Evolutionary conservation across 306 rosid genomes (phyloP), one percentile per base, ranked within the genome.

Genomic region (Gastrolobium villosum): DNA sequence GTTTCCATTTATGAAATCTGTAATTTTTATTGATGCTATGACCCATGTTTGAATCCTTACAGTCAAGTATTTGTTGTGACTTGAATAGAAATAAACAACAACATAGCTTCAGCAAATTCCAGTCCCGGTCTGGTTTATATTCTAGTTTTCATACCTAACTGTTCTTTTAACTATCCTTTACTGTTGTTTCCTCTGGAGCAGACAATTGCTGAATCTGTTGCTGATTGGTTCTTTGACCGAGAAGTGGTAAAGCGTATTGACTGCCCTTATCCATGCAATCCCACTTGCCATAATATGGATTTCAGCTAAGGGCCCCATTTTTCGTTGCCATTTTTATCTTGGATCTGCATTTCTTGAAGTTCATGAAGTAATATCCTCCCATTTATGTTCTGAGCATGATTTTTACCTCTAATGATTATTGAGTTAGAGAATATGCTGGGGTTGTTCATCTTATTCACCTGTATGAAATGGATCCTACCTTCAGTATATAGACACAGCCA

Each of bases 171-270:
- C 74, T 57, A 73, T 40, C 55, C 59, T 79, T 55, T 26, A 62
- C 31, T 76, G 49, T 61, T 76, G 60, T 72, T 70, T 71, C 37
- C 71, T 48, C 67, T 76, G 86, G 79, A 80, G 43, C 87, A 95
- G 99, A 92, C 98, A 52, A 91, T 93, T 83, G 98, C 97, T 54
- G 97, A 89, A 80, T 88, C 97, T 73, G 94, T 91, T 48, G 96
- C 89, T 43, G 94, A 88, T 83, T 95, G 99, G 98, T 95, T 82
- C 86, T 91, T 95, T 81, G 48, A 81, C 57, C 84, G 86, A 46
- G 72, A 79, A 62, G 80, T 41, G 30, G 75, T 68, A 61, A 93
- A 91, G 84, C 89, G 70, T 75, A 86, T 91, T 53, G 96, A 95
- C 84, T 89, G 97, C 82, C 87, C 98, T 54, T 95, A 80, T 88